These are phyloP conservation scores for Hyphopichia wangnamkhiaoensis DNA, from an alignment of 1,139 yeast species.

Conservation along the genomic window DNA sequence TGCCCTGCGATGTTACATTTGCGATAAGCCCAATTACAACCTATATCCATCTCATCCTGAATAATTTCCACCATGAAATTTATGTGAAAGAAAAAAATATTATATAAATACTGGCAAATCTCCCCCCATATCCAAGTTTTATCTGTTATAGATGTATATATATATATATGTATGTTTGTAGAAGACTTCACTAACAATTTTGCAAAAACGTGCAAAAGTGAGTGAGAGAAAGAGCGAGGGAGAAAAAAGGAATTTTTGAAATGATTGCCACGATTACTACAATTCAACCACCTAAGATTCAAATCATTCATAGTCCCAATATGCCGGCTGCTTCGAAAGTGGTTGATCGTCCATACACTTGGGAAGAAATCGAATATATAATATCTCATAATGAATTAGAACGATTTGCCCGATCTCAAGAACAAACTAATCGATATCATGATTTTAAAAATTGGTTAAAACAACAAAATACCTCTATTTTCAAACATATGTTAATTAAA, in stretches of 20 bases:
- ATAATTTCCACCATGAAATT: too few species aligned
- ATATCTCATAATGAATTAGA: slow-evolving; percentile 35
- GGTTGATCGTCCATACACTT: slow-evolving; percentile 29
- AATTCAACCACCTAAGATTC: neutral
- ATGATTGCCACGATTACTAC: neutral
- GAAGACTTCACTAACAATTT: neutral
- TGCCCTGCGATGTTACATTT: too few species aligned
- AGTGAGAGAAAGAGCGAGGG: too few species aligned
- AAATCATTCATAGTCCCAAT: slow-evolving; percentile 29
- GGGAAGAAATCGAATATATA: slow-evolving; percentile 38
- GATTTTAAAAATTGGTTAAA: slow-evolving; percentile 34
- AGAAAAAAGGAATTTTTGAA: too few species aligned
- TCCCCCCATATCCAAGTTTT: neutral
- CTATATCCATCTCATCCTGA: too few species aligned
- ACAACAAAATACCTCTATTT: slow-evolving; percentile 26
- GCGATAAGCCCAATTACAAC: too few species aligned
- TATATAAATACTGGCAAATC: neutral
- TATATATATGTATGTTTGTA: neutral
- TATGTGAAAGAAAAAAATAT: too few species aligned
- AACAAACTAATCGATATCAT: slow-evolving; percentile 33
- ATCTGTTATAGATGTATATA: too few species aligned
- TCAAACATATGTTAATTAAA: slow-evolving; percentile 36
- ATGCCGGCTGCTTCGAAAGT: slow-evolving; percentile 47
- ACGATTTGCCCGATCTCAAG: slow-evolving; percentile 40
- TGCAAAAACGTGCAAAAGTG: too few species aligned